These are phyloP conservation scores for Xanthoconium purpureum DNA, from an alignment of 768 basidiomycete genomes.

Conservation along the genomic window DNA sequence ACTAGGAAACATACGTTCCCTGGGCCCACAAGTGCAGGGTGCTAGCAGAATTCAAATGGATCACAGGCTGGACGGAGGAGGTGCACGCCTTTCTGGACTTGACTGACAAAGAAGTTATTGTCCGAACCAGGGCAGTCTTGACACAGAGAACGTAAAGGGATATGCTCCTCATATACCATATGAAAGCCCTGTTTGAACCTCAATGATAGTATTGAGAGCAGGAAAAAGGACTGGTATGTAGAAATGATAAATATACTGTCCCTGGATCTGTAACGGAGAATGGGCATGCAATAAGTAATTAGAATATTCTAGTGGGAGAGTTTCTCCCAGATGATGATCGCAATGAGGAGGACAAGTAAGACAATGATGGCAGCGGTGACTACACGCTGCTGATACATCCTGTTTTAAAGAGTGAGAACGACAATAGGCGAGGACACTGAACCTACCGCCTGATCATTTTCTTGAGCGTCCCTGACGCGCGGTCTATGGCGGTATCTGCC, in stretches of 20 bases:
- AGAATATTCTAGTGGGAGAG: constrained; percentile 40
- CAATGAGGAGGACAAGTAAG: constrained; percentile 81
- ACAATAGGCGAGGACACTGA: not conserved
- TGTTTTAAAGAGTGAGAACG: constrained; percentile 35
- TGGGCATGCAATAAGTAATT: constrained; percentile 15
- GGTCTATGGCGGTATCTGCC: constrained; percentile 86
- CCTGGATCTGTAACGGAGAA: constrained; percentile 12
- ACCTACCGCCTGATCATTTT: constrained; percentile 93
- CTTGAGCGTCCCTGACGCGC: constrained; percentile 87
- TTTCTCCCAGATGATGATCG: constrained; percentile 79
- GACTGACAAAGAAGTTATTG: constrained; percentile 18
- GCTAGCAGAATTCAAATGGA: constrained; percentile 14
- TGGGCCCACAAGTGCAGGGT: not conserved
- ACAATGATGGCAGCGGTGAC: constrained; percentile 83
- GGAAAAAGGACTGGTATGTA: constrained; percentile 16
- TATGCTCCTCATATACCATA: constrained; percentile 32
- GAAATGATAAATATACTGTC: constrained; percentile 28
- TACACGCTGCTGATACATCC: constrained; percentile 96
- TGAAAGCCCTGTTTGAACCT: constrained; percentile 7
- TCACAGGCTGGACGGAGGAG: constrained; percentile 24
- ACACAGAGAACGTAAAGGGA: constrained; percentile 20
- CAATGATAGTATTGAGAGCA: not conserved
- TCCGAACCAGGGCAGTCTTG: too few relatives aligned
- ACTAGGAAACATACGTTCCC: constrained; percentile 1
- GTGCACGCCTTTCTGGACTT: constrained; percentile 29